Percentiles rank a stretch among this genome's conserved stretches.
Evolutionary conservation across 2,329 filamentous ascomycete genomes (phyloP).

Genomic region (Fusarium fujikuroi): DNA sequence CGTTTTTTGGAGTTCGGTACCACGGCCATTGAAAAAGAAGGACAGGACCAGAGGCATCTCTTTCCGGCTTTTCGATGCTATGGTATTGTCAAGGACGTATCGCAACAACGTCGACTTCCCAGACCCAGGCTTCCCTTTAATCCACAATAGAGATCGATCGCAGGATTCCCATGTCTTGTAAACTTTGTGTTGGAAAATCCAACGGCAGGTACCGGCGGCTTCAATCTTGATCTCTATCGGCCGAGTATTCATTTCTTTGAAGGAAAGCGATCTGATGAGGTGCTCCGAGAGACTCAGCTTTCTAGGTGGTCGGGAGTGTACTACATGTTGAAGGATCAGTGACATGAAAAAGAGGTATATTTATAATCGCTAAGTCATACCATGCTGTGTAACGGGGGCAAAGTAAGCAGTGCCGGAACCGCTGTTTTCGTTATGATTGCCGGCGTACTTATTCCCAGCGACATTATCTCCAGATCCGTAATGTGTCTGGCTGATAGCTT

Average conservation of each 20-base stretch:
- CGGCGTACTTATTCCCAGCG: not conserved
- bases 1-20: not conserved
- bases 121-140: not conserved
- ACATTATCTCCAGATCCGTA: not conserved
- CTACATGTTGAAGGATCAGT: not conserved
- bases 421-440: not conserved
- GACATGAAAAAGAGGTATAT: not conserved
- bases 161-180: not conserved
- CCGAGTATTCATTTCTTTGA: not conserved
- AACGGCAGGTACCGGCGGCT: not conserved
- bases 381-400: not conserved
- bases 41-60: not conserved
- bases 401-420: not conserved
- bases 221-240: not conserved
- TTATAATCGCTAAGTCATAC: not conserved
- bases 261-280: not conserved
- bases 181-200: rapidly evolving
- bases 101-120: not conserved
- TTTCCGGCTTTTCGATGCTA: not conserved
- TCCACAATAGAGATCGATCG: not conserved
- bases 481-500: not conserved
- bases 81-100: not conserved
- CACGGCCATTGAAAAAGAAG: not conserved
- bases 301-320: rapidly evolving
- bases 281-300: rapidly evolving